Percentiles rank a stretch among this genome's conserved stretches.
Conservation (phyloP, 352 stramenopile species). For the Thraustotheca clavata region DNA sequence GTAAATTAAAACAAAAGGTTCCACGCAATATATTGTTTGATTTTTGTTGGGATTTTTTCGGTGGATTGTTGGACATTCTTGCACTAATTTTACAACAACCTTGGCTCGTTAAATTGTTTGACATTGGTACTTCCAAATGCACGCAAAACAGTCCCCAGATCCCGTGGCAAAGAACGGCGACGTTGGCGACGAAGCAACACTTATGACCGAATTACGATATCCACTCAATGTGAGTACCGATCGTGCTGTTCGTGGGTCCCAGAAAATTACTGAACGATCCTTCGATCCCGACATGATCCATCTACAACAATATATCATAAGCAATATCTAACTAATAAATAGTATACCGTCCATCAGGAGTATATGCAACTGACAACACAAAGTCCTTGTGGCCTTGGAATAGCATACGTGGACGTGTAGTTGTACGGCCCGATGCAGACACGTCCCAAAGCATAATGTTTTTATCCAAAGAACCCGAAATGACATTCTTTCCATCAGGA, state of each 20-base stretch:
- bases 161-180: slow-evolving; percentile 81
- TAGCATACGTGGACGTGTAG: slow-evolving; percentile 73
- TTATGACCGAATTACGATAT: slow-evolving; percentile 84
- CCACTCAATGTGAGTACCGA: slow-evolving; percentile 75
- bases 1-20: neutral
- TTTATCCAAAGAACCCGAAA: slow-evolving; percentile 73
- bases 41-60: slow-evolving; percentile 1
- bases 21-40: slow-evolving; percentile 10
- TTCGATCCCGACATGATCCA: slow-evolving; percentile 85
- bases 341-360: slow-evolving; percentile 74
- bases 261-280: slow-evolving; percentile 81
- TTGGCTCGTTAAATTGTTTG: slow-evolving; percentile 67
- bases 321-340: slow-evolving; percentile 7
- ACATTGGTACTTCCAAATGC: slow-evolving; percentile 84
- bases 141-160: slow-evolving; percentile 75
- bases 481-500: slow-evolving; percentile 78
- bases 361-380: slow-evolving; percentile 77
- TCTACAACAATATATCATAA: slow-evolving; percentile 23
- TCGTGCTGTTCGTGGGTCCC: slow-evolving; percentile 71
- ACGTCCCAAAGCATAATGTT: slow-evolving; percentile 87
- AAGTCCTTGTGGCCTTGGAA: slow-evolving; percentile 86
- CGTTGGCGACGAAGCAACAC: slow-evolving; percentile 70
- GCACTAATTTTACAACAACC: slow-evolving; percentile 12
- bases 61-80: neutral
- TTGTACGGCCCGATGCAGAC: slow-evolving; percentile 63